Evolutionary conservation across 495 filamentous ascomycete species (phyloP).

Genomic region (Amphirosellinia nigrospora): DNA sequence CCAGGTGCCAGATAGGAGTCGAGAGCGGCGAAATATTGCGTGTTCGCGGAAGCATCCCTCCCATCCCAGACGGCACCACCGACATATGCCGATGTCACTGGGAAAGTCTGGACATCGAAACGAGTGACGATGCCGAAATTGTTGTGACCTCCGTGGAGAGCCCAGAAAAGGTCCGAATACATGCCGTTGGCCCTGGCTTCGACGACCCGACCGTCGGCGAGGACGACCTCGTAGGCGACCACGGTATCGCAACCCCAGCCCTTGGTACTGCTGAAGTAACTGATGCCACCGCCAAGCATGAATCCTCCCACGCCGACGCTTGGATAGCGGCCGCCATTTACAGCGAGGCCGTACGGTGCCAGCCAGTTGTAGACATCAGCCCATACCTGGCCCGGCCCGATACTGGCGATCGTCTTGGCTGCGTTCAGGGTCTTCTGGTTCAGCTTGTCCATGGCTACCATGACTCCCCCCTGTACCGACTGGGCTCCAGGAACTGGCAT

Average conservation of each 20-base stretch:
- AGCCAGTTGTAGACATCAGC: slow-evolving; percentile 39
- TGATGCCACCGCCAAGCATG: slow-evolving; percentile 49
- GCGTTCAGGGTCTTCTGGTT: slow-evolving; percentile 16
- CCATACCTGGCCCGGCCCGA: slow-evolving; percentile 40
- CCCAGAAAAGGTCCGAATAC: slow-evolving; percentile 58
- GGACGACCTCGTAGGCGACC: slow-evolving; percentile 49
- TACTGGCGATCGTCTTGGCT: slow-evolving; percentile 26
- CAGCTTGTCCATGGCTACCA: slow-evolving; percentile 40
- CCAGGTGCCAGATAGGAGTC: slow-evolving; percentile 4
- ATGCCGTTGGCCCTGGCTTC: slow-evolving; percentile 33
- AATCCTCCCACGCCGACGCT: slow-evolving; percentile 45
- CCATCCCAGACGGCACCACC: not conserved
- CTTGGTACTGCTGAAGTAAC: slow-evolving; percentile 48
- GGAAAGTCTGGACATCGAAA: slow-evolving; percentile 17
- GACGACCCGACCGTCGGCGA: slow-evolving; percentile 51
- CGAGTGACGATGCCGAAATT: slow-evolving; percentile 61
- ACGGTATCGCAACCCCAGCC: slow-evolving; percentile 59
- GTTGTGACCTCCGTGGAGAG: slow-evolving; percentile 55
- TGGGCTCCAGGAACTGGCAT: not conserved
- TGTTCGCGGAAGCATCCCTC: not conserved
- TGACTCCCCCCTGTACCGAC: slow-evolving; percentile 37
- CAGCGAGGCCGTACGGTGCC: slow-evolving; percentile 35
- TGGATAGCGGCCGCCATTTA: slow-evolving; percentile 38
- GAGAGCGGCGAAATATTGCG: not conserved
- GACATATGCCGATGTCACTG: not conserved